A percentile compares a stretch with the other conserved stretches of the same genome.
These are phyloP conservation scores for Penicillium sclerotiorum DNA, from an alignment of 2,329 filamentous ascomycete species.

Conservation along the genomic window DNA sequence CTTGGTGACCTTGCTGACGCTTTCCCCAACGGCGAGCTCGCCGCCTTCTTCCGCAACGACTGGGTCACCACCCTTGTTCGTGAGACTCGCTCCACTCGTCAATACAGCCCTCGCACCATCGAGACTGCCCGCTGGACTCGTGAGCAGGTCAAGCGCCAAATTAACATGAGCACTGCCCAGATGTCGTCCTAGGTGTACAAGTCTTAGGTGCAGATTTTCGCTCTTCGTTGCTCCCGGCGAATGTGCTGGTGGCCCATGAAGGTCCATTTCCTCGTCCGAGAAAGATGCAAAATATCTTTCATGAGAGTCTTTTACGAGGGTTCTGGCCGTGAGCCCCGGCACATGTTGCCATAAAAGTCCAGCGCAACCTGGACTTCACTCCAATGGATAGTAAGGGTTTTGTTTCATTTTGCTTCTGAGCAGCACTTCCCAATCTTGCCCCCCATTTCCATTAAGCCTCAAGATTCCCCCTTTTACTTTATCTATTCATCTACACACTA, in stretches of 20 bases:
- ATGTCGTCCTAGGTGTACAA: too few relatives aligned
- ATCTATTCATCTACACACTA: neutral
- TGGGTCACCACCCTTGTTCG: slow-evolving; percentile 90
- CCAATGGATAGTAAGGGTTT: slow-evolving; percentile 5
- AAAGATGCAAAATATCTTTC: too few relatives aligned
- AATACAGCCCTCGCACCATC: slow-evolving; percentile 81
- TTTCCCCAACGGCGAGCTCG: slow-evolving; percentile 87
- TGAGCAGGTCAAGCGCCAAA: slow-evolving; percentile 93
- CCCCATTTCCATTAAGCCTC: slow-evolving; percentile 4
- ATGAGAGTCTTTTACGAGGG: too few relatives aligned
- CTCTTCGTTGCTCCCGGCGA: too few relatives aligned
- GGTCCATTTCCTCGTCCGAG: too few relatives aligned
- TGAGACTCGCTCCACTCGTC: slow-evolving; percentile 85
- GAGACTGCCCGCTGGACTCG: slow-evolving; percentile 97
- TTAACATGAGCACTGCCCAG: slow-evolving; percentile 41
- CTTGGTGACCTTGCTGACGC: slow-evolving; percentile 86
- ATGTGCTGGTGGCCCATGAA: too few relatives aligned
- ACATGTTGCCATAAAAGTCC: too few relatives aligned
- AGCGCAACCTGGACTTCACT: slow-evolving; percentile 5
- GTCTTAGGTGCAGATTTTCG: too few relatives aligned
- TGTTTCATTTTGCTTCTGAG: slow-evolving; percentile 2
- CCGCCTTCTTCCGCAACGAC: slow-evolving; percentile 81
- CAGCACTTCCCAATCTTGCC: slow-evolving; percentile 1
- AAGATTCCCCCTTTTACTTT: slow-evolving; percentile 11
- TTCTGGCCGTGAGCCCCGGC: too few relatives aligned